These are phyloP conservation scores for Holtermannia corniformis DNA, from an alignment of 768 basidiomycete genomes.

Conservation along the genomic window DNA sequence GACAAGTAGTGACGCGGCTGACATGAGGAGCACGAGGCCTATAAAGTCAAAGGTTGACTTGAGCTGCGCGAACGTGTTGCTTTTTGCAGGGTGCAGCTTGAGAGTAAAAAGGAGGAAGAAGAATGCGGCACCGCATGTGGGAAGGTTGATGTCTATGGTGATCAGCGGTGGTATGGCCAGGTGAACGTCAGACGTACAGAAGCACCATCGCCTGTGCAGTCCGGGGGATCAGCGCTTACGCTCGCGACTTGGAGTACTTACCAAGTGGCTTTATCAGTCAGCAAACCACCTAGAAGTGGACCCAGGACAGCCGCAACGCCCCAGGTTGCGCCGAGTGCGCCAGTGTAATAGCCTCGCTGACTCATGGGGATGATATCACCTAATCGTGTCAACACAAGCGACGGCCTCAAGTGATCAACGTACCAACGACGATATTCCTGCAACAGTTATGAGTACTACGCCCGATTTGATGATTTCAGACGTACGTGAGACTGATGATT, in stretches of 20 bases:
- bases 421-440: constrained; percentile 7
- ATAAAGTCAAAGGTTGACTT: constrained; percentile 42
- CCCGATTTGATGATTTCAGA: constrained; percentile 14
- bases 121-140: constrained; percentile 37
- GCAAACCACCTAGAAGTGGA: constrained; percentile 63
- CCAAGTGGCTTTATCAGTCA: constrained; percentile 18
- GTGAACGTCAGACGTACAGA: constrained; percentile 13
- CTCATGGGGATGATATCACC: constrained; percentile 67
- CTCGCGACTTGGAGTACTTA: background rate
- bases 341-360: constrained; percentile 71
- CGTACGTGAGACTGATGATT: constrained; percentile 28
- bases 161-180: background rate
- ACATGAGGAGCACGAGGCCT: constrained; percentile 41
- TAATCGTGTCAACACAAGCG: constrained; percentile 2
- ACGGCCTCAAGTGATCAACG: constrained; percentile 2
- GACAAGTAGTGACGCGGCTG: constrained; percentile 36
- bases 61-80: constrained; percentile 24
- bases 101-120: constrained; percentile 39
- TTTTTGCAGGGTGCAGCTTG: constrained; percentile 35
- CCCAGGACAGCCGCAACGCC: constrained; percentile 64
- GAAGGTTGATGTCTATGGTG: constrained; percentile 41
- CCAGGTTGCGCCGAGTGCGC: constrained; percentile 58
- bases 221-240: background rate
- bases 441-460: background rate
- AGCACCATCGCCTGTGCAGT: constrained; percentile 26